Evolutionary conservation across 371 early-diverging fungal genomes (phyloP), one percentile per base, ranked within the genome.

Genomic region (Nosema muscidifuracis): DNA sequence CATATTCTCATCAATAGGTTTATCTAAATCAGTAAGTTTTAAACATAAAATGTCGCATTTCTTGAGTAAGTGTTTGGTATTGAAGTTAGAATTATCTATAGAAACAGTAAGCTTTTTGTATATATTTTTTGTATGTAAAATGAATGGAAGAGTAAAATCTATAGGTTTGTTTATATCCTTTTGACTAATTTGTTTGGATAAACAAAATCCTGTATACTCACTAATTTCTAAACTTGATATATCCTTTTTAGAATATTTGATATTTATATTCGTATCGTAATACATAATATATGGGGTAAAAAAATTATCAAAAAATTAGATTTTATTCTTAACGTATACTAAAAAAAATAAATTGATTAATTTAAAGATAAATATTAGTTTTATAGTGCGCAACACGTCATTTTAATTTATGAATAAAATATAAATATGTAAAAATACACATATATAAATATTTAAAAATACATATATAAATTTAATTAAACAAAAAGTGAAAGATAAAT

Each of bases 191-290:
- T 9, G 2, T 24, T 55, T 64, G 10, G 31, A 30, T 13, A 71
- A 24, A 36, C 72, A 71, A 44, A 64, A 71, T 10, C 72, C 72
- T 38, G 36, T 6, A 55, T 55, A 71, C 4, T 65, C 65, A 15
- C 28, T 55, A 20, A 56, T 26, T 44, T 64, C 65, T 28, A 71
- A 28, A 16, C 12, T 16, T 20, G 16, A 0, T n/a, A 69, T 24
- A 26, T 69, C 70, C 1, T 67, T 31, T 43, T 34, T 42, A 10
- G 3, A 28, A 26, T 50, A 69, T 3, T 69, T 51, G 15, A 12
- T 15, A 16, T 36, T 61, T 16, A 69, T 47, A 51, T 58, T 50
- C 34, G 50, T 30, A 47, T 69, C 70, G 33, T 61, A 69, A 36
- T 42, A 69, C 70, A 69, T 69, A n/a, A 12, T 4, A n/a, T 10